Percentiles rank a stretch among this genome's conserved stretches.
Conservation (phyloP, 352 stramenopile species). For the Aphanomyces euteiches region DNA sequence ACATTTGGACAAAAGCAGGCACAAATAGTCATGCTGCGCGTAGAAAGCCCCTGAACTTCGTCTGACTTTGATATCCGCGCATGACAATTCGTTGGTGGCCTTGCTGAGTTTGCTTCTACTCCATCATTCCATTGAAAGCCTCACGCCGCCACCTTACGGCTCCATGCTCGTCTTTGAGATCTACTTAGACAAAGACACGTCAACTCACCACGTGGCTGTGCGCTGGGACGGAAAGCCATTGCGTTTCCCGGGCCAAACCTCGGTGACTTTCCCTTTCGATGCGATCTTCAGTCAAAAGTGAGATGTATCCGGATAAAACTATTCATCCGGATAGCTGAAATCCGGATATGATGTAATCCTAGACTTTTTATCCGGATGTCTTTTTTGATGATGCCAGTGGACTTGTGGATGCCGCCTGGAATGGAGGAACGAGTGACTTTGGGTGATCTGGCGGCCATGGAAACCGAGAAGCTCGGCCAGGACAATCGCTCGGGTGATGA, state of each 20-base stretch:
- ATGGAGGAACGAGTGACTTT: not conserved
- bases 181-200: conserved; percentile 42
- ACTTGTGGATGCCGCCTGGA: too few species aligned
- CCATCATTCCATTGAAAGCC: conserved; percentile 37
- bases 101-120: conserved; percentile 61
- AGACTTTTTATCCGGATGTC: too few species aligned
- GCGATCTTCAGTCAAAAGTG: not conserved
- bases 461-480: not conserved
- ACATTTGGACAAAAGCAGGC: not conserved
- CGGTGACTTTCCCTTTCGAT: conserved; percentile 42
- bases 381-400: too few species aligned
- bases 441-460: not conserved
- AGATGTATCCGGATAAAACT: too few species aligned
- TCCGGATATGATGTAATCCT: too few species aligned
- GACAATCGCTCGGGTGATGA: not conserved
- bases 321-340: too few species aligned
- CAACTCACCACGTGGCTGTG: conserved; percentile 47
- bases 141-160: conserved; percentile 58
- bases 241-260: conserved; percentile 40
- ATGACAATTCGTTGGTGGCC: conserved; percentile 77
- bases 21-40: not conserved
- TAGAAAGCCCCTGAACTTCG: conserved; percentile 2
- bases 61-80: conserved; percentile 59
- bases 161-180: conserved; percentile 75
- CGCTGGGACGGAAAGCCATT: conserved; percentile 47